Base-by-base conservation (phyloP, 2,329 filamentous ascomycete genomes). In the Fusarium duplospermum region DNA sequence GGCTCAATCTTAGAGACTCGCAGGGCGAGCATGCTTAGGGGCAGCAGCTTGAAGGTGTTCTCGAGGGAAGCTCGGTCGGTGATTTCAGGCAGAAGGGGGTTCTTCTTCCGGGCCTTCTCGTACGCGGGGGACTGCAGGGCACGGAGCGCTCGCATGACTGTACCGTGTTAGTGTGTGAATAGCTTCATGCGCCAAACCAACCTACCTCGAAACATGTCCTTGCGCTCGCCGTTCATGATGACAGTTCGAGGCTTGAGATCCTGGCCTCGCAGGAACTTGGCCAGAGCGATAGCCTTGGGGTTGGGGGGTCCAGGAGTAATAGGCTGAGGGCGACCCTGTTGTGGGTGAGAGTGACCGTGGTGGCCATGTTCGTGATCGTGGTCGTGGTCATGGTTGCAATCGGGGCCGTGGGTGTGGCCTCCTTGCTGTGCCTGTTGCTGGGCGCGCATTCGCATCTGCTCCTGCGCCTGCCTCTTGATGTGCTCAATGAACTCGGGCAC, bases 171-270 rank as follows among this genome's bases (percentile, higher is more conserved):
- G 62, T 10, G 14, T 40, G 68, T n/a, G 33, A 8, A 45, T 16
- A 47, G 38, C 56, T 54, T 50, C 35, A 9, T 20, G n/a, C 20
- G 20, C 20, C 18, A 42, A n/a, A 29, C 14, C 33, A 24, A 71
- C 81, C 59, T 87, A 96, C 94, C 95, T 88, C 93, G 93, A 84
- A 99, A 98, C 94, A 99, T 97, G 76, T 99, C 96, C 85, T 98
- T 98, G 79, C 96, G 91, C 88, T 98, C 95, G 79, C 96, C 96
- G 76, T 98, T 95, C 75, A 98, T 89, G 74, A 99, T 97, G 82
- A 94, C 96, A 20, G 95, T 98, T 73, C 96, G 89, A 20, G 90
- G 89, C 89, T 99, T 99, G 74, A 99, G 86, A 69, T 96, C 90
- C 84, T 98, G 95, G 67, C 89, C 84, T 76, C 92, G 91, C 69